Conservation (phyloP, 2,329 filamentous ascomycete species). For the Orbilia ellipsospora region DNA sequence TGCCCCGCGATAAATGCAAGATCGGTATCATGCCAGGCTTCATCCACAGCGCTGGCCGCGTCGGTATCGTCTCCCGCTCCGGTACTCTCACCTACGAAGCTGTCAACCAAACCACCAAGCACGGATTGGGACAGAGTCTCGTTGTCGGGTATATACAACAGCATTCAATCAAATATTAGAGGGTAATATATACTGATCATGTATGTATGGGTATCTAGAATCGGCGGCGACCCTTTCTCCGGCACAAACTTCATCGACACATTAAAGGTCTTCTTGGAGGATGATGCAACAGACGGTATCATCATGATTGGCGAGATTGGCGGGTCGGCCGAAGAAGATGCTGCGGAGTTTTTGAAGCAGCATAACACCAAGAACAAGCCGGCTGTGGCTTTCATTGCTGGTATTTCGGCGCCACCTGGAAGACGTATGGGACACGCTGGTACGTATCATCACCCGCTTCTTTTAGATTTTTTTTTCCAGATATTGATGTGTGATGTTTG, state of each 20-base stretch:
- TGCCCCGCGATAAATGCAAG: constrained; percentile 87
- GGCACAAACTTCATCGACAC: constrained; percentile 99
- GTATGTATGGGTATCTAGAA: constrained; percentile 63
- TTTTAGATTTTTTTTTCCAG: neutral
- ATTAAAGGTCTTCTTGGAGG: constrained; percentile 94
- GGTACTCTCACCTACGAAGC: constrained; percentile 99
- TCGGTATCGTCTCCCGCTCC: constrained; percentile 97
- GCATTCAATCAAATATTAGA: too few species aligned
- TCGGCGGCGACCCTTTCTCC: constrained; percentile 97
- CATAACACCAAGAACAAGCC: constrained; percentile 96
- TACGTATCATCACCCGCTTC: constrained; percentile 60
- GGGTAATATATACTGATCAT: neutral
- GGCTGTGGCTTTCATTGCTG: constrained; percentile 96
- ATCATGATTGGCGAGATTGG: constrained; percentile 99
- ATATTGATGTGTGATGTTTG: neutral
- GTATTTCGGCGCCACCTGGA: constrained; percentile 95
- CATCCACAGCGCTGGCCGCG: constrained; percentile 99
- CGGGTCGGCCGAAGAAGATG: constrained; percentile 96
- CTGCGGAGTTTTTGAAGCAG: constrained; percentile 91
- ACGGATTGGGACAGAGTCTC: constrained; percentile 95
- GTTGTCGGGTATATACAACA: constrained; percentile 74
- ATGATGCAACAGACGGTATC: constrained; percentile 96
- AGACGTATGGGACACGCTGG: constrained; percentile 98
- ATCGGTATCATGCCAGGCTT: constrained; percentile 99
- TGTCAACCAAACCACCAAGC: constrained; percentile 98